Evolutionary conservation across 73 alveolate genomes (phyloP).

Genomic region (Breviolum minutum): DNA sequence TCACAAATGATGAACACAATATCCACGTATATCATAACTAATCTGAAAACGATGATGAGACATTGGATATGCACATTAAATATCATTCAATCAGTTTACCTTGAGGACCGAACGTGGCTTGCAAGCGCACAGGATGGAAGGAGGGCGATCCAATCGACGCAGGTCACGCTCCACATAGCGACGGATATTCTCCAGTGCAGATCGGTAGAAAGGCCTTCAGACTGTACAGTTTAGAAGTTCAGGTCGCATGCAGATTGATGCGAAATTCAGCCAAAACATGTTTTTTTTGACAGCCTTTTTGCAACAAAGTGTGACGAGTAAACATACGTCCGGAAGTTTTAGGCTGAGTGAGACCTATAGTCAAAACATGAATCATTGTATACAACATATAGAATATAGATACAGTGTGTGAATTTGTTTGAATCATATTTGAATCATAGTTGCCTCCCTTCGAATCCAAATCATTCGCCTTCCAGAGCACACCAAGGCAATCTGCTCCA

Average conservation of each 20-base stretch:
- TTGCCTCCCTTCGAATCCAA: neutral
- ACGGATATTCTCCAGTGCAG: conserved; percentile 74
- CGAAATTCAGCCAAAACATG: neutral
- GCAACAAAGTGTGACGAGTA: no score
- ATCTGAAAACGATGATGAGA: neutral
- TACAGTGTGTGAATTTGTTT: neutral
- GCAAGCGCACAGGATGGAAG: conserved; percentile 70
- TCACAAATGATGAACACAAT: no score
- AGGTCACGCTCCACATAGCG: conserved; percentile 67
- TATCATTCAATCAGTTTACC: neutral
- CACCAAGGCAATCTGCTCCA: conserved; percentile 94
- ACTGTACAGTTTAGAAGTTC: neutral
- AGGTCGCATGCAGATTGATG: neutral
- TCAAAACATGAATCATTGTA: no score
- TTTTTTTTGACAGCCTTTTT: neutral
- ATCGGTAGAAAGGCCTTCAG: conserved; percentile 71
- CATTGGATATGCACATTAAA: neutral
- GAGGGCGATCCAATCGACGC: conserved; percentile 68
- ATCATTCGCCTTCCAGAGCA: conserved; percentile 54
- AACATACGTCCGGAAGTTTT: no score
- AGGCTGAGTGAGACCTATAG: no score
- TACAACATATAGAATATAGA: no score
- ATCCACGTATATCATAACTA: neutral
- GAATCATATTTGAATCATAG: neutral
- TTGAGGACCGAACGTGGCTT: conserved; percentile 43